Evolutionary conservation across 73 alveolate genomes (phyloP).

Genomic region (Paramecium octaurelia): DNA sequence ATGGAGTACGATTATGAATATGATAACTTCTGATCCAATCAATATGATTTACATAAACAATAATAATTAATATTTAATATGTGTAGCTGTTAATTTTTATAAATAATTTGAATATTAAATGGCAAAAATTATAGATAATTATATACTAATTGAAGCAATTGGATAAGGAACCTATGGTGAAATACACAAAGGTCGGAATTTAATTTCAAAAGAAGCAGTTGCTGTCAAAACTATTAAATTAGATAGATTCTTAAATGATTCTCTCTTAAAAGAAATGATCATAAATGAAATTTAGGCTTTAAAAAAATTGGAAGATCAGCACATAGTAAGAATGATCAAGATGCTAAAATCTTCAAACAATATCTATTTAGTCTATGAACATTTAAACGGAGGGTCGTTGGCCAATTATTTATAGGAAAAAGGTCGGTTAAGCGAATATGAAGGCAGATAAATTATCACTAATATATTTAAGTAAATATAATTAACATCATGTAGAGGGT

Average conservation of each 20-base stretch:
- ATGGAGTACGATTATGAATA: conserved; percentile 24
- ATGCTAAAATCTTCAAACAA: conserved; percentile 56
- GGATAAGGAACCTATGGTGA: conserved; percentile 56
- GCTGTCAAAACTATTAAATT: conserved; percentile 55
- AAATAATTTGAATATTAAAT: not conserved
- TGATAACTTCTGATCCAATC: conserved; percentile 5
- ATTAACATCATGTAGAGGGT: not conserved
- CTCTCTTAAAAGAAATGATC: conserved; percentile 52
- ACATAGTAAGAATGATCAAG: conserved; percentile 55
- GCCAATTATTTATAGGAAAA: conserved; percentile 27
- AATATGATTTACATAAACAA: not conserved
- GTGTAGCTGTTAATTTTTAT: not conserved
- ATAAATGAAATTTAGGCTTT: conserved; percentile 50
- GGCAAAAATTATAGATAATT: conserved; percentile 63
- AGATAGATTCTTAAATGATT: conserved; percentile 38
- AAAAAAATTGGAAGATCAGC: conserved; percentile 44
- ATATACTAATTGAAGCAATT: conserved; percentile 49
- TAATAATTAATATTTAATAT: not conserved
- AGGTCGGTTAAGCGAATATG: conserved; percentile 19
- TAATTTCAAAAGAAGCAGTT: conserved; percentile 60
- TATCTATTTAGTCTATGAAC: conserved; percentile 48
- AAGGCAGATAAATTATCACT: conserved; percentile 2
- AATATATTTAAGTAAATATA: not conserved
- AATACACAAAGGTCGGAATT: conserved; percentile 56
- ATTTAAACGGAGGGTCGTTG: conserved; percentile 38